Conservation (phyloP, 306 rosid species). For the Vigna reflexopilosa region DNA sequence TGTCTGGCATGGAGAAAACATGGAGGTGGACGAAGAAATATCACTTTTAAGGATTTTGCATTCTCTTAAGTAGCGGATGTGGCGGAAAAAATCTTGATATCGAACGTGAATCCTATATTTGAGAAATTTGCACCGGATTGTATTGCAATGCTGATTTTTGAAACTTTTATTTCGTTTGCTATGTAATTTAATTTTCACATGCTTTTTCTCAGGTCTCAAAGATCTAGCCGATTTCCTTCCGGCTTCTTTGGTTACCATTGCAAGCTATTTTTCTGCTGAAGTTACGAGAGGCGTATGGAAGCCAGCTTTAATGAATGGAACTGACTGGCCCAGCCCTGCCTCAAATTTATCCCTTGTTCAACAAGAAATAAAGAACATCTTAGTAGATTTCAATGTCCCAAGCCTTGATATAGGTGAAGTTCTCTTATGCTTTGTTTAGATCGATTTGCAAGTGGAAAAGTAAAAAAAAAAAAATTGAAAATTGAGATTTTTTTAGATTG, state of each 20-base stretch:
- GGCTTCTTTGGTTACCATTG: constrained; percentile 84
- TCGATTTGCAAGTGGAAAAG: too few relatives aligned
- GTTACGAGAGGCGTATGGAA: constrained; percentile 97
- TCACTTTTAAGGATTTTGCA: neutral
- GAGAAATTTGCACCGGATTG: constrained; percentile 1
- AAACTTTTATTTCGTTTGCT: constrained; percentile 34
- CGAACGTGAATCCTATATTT: constrained; percentile 13
- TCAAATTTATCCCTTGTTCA: constrained; percentile 80
- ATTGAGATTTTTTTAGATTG: too few relatives aligned
- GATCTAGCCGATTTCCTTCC: constrained; percentile 93
- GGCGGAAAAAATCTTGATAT: constrained; percentile 1
- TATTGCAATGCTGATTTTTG: constrained; percentile 18
- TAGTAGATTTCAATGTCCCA: constrained; percentile 95
- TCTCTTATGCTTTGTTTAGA: neutral
- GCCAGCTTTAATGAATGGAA: constrained; percentile 95
- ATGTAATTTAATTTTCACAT: constrained; percentile 38
- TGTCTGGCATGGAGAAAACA: too few relatives aligned
- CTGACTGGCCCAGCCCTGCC: constrained; percentile 99
- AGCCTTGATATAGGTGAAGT: constrained; percentile 81
- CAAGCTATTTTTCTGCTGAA: constrained; percentile 92
- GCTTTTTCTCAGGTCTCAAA: constrained; percentile 75
- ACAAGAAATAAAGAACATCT: constrained; percentile 81
- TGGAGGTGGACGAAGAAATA: too few relatives aligned
- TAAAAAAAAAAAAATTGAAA: too few relatives aligned
- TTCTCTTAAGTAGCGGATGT: neutral